These are phyloP conservation scores for Lactarius akahatsu DNA, from an alignment of 768 basidiomycete genomes.

Conservation along the genomic window DNA sequence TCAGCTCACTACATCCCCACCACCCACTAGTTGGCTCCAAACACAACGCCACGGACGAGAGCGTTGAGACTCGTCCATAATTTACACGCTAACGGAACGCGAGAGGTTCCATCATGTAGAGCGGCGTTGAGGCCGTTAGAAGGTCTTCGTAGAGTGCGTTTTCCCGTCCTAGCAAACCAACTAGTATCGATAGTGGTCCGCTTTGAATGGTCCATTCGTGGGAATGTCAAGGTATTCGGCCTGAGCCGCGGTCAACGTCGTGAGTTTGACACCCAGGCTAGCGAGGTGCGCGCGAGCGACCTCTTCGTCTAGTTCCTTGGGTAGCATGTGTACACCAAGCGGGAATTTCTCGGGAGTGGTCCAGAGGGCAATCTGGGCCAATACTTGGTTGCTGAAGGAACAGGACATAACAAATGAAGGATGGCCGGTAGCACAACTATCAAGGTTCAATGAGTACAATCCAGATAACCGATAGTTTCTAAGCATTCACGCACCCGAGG, in stretches of 20 bases:
- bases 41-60: conserved; percentile 36
- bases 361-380: conserved; percentile 98
- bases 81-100: conserved; percentile 54
- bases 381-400: conserved; percentile 98
- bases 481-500: conserved; percentile 63
- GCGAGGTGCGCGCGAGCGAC: conserved; percentile 95
- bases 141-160: conserved; percentile 9
- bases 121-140: conserved; percentile 73
- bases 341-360: conserved; percentile 89
- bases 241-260: conserved; percentile 68
- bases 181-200: conserved; percentile 66
- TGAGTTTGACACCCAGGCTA: conserved; percentile 93
- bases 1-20: conserved; percentile 22
- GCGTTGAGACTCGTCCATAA: conserved; percentile 52
- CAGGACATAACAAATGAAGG: conserved; percentile 99
- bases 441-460: not conserved
- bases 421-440: conserved; percentile 93
- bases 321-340: conserved; percentile 97
- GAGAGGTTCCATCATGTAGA: conserved; percentile 56
- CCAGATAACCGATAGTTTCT: not conserved
- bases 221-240: conserved; percentile 92
- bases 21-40: conserved; percentile 10
- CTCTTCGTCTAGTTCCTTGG: conserved; percentile 98
- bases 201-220: conserved; percentile 75
- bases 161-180: conserved; percentile 25